Evolutionary conservation across 139 green algal genomes (phyloP).

Genomic region (Tetraselmis chui): DNA sequence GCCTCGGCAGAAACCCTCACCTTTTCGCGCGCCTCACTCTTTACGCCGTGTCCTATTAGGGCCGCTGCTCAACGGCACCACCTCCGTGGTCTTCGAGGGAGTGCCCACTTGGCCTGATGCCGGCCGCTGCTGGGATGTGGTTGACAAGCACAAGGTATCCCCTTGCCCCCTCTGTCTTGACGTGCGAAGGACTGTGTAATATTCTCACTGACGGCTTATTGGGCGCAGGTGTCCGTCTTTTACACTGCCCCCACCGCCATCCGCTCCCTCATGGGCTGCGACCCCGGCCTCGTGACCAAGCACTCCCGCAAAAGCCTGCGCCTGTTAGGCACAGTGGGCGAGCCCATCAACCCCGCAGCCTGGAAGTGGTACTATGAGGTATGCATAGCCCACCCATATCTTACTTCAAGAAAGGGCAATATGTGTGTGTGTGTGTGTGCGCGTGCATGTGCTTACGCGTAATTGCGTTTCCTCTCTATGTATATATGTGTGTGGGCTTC

Average conservation of each 20-base stretch:
- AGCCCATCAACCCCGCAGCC: constrained; percentile 97
- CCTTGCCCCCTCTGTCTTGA: too few relatives aligned
- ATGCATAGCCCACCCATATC: not conserved
- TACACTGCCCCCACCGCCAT: constrained; percentile 96
- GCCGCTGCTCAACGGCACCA: constrained; percentile 80
- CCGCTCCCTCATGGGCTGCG: constrained; percentile 75
- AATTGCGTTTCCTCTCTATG: too few relatives aligned
- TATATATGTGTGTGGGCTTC: constrained; percentile 11
- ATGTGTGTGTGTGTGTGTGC: too few relatives aligned
- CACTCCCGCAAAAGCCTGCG: constrained; percentile 54
- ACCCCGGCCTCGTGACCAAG: constrained; percentile 62
- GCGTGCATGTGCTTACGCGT: too few relatives aligned
- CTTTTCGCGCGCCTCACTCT: not conserved
- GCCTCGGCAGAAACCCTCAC: too few relatives aligned
- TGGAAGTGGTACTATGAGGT: constrained; percentile 92
- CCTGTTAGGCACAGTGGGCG: constrained; percentile 89
- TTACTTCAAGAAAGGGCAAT: too few relatives aligned
- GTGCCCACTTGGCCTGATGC: constrained; percentile 82
- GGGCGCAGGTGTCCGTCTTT: constrained; percentile 73
- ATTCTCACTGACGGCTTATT: not conserved
- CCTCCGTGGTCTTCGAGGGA: constrained; percentile 88
- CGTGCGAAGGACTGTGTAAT: too few relatives aligned
- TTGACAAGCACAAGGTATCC: constrained; percentile 84
- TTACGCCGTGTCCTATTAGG: too few relatives aligned
- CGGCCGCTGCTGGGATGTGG: constrained; percentile 84